Conservation (phyloP, 2,329 filamentous ascomycete genomes). For the Aureobasidium sp. region DNA sequence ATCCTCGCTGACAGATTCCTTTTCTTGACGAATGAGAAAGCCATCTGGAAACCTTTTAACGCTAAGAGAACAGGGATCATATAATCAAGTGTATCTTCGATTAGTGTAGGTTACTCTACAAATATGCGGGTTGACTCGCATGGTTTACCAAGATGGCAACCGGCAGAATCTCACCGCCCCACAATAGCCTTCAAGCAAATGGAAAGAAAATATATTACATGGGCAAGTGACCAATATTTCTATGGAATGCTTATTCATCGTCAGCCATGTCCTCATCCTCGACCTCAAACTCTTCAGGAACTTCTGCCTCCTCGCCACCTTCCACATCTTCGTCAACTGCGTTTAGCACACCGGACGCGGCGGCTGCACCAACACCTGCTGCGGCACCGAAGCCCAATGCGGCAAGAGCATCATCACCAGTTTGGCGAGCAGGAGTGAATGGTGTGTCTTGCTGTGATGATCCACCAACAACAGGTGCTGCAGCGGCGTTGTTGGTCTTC, state of each 20-base stretch:
- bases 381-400: conserved; percentile 36
- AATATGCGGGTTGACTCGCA: too few species aligned
- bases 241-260: conserved; percentile 1
- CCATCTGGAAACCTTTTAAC: too few species aligned
- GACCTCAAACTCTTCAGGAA: conserved; percentile 72
- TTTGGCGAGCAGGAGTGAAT: conserved; percentile 22
- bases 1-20: too few species aligned
- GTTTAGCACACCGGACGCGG: conserved; percentile 68
- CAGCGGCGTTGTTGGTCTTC: conserved; percentile 42
- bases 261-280: conserved; percentile 48
- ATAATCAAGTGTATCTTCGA: too few species aligned
- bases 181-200: background rate
- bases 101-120: too few species aligned
- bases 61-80: too few species aligned
- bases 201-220: conserved; percentile 7
- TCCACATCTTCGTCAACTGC: conserved; percentile 81
- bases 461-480: conserved; percentile 35
- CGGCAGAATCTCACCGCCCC: background rate
- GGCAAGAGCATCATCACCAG: conserved; percentile 33
- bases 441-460: conserved; percentile 25
- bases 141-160: background rate
- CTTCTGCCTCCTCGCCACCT: conserved; percentile 62
- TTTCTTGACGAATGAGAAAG: too few species aligned
- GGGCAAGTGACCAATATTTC: background rate
- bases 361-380: conserved; percentile 26